Evolutionary conservation across 2,329 filamentous ascomycete genomes (phyloP).

Genomic region (Tetracladium maxilliforme): DNA sequence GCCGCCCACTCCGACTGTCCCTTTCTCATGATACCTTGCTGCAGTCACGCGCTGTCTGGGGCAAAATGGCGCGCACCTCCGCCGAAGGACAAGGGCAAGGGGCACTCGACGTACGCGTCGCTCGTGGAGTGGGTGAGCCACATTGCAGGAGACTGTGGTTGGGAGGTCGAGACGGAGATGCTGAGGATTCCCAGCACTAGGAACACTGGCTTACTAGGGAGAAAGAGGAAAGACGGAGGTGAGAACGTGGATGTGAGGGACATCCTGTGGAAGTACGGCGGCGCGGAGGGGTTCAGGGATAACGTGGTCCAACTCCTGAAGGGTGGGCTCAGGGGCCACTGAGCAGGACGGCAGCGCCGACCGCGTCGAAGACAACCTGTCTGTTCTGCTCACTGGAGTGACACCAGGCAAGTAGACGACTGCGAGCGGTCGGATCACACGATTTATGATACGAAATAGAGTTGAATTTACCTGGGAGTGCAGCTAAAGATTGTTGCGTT

Average conservation of each 20-base stretch:
- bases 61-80: slow-evolving; percentile 53
- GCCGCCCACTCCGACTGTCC: slow-evolving; percentile 61
- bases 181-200: slow-evolving; percentile 84
- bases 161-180: slow-evolving; percentile 67
- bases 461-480: too few species aligned
- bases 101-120: slow-evolving; percentile 63
- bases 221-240: slow-evolving; percentile 18
- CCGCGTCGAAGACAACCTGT: too few species aligned
- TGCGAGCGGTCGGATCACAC: too few species aligned
- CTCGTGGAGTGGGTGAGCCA: slow-evolving; percentile 65
- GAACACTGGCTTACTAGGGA: slow-evolving; percentile 69
- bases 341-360: too few species aligned
- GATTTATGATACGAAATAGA: too few species aligned
- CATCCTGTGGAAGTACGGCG: slow-evolving; percentile 35
- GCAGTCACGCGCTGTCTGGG: slow-evolving; percentile 75
- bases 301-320: slow-evolving; percentile 48
- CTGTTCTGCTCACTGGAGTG: too few species aligned
- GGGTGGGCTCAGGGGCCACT: slow-evolving; percentile 16
- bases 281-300: slow-evolving; percentile 40
- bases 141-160: slow-evolving; percentile 60
- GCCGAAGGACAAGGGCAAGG: slow-evolving; percentile 18
- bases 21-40: slow-evolving; percentile 91
- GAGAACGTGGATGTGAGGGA: slow-evolving; percentile 17
- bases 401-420: too few species aligned
- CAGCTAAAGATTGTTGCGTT: too few species aligned